These are phyloP conservation scores for Drosera spatulata DNA, from an alignment of 179 eudicot genomes.

Conservation along the genomic window DNA sequence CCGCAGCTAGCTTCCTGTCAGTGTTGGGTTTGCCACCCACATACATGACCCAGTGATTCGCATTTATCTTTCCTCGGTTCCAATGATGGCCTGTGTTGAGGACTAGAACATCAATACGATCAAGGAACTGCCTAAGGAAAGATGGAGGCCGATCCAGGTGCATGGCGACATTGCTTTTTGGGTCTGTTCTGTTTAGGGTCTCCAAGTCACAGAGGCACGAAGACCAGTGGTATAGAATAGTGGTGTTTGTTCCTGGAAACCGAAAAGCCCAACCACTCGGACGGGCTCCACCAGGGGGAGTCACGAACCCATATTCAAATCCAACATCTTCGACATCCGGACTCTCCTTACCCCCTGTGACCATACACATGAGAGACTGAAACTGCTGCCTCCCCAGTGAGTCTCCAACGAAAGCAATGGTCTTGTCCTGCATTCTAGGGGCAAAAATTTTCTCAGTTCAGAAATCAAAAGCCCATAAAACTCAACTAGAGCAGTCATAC, in stretches of 20 bases:
- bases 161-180: conserved; percentile 44
- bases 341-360: conserved; percentile 54
- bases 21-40: conserved; percentile 44
- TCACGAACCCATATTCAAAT: conserved; percentile 38
- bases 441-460: neutral
- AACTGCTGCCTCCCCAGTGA: conserved; percentile 83
- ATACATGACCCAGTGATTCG: conserved; percentile 80
- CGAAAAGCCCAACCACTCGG: conserved; percentile 87
- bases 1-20: conserved; percentile 37
- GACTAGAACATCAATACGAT: conserved; percentile 40
- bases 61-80: conserved; percentile 73
- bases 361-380: conserved; percentile 91
- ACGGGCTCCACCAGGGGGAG: conserved; percentile 47
- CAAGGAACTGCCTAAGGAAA: conserved; percentile 37
- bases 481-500: too few relatives aligned
- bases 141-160: conserved; percentile 79
- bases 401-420: conserved; percentile 81
- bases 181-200: conserved; percentile 40
- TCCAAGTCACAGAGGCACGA: conserved; percentile 66
- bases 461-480: too few relatives aligned
- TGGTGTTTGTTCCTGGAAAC: conserved; percentile 61
- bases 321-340: conserved; percentile 52
- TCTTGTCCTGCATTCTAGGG: conserved; percentile 78
- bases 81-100: conserved; percentile 94
- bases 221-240: conserved; percentile 79